Evolutionary conservation across 2,329 filamentous ascomycete genomes (phyloP).

Genomic region (Thielaviopsis ethacetica): DNA sequence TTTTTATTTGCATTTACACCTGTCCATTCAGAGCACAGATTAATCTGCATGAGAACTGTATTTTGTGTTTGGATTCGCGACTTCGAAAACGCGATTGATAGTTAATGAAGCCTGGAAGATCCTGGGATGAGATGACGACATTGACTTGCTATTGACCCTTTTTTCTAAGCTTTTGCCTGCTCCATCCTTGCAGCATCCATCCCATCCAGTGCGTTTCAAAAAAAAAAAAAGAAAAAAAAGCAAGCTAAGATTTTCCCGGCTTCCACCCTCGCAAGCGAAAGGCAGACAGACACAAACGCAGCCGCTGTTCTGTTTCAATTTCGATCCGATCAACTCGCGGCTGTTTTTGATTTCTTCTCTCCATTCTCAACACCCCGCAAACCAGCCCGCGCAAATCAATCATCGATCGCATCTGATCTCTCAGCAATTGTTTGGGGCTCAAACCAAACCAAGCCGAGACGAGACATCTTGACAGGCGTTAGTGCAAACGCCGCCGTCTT

Average conservation of each 20-base stretch:
- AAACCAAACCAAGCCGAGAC: neutral
- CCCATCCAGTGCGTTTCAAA: neutral
- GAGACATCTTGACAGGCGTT: neutral
- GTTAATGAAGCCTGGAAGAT: neutral
- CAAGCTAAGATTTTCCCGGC: neutral
- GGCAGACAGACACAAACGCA: neutral
- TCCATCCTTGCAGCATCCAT: neutral
- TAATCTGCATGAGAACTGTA: too few relatives aligned
- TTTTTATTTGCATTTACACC: too few relatives aligned
- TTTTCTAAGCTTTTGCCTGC: neutral
- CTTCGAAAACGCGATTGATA: neutral
- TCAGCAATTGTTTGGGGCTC: neutral
- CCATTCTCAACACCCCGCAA: neutral
- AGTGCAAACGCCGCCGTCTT: neutral
- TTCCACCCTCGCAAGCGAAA: neutral
- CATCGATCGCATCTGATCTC: too few relatives aligned
- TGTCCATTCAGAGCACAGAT: neutral
- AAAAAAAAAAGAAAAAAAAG: neutral
- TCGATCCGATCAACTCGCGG: neutral
- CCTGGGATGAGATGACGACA: neutral
- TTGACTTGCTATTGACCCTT: neutral
- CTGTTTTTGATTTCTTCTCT: neutral
- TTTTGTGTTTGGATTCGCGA: neutral
- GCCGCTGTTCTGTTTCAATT: neutral
- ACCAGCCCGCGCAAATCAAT: neutral